phyloP scores from a whole-genome alignment of 1,284 basidiomycete genomes.

The Puccinia horiana region DNA sequence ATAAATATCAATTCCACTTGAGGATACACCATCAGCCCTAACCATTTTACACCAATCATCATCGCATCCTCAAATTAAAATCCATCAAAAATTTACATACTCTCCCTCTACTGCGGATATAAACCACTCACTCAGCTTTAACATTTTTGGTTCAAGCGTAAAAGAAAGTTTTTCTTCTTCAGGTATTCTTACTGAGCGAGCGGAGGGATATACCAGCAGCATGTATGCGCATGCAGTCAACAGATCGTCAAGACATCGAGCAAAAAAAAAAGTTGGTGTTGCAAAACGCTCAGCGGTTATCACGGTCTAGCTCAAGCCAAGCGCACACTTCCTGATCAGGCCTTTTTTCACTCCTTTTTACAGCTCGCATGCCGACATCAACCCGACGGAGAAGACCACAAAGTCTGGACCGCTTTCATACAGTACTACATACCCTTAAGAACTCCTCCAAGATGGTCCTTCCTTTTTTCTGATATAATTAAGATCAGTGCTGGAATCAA shows the following conservation, averaged over 20 bases:
- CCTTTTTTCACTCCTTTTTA: no score
- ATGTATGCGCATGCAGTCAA: slow-evolving; percentile 25
- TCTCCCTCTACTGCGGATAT: not conserved
- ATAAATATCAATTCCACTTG: not conserved
- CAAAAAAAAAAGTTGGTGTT: not conserved
- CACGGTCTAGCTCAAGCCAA: no score
- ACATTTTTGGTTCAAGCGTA: not conserved
- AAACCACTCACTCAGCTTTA: not conserved
- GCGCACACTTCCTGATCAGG: no score
- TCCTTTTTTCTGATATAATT: no score
- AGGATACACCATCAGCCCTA: not conserved
- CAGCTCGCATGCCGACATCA: no score
- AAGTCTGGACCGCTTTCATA: no score
- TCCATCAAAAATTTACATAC: not conserved
- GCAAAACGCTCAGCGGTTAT: not conserved
- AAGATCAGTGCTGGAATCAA: no score
- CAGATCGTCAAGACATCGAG: not conserved
- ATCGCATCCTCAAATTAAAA: not conserved
- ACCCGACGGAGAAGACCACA: no score
- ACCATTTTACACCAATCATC: not conserved
- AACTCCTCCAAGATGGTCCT: no score
- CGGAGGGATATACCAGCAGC: slow-evolving; percentile 10
- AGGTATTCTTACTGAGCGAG: not conserved
- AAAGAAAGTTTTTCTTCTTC: not conserved
- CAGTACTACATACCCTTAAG: no score